These are phyloP conservation scores for Globisporangium recalcitrans DNA, from an alignment of 352 stramenopile species.

Conservation along the genomic window DNA sequence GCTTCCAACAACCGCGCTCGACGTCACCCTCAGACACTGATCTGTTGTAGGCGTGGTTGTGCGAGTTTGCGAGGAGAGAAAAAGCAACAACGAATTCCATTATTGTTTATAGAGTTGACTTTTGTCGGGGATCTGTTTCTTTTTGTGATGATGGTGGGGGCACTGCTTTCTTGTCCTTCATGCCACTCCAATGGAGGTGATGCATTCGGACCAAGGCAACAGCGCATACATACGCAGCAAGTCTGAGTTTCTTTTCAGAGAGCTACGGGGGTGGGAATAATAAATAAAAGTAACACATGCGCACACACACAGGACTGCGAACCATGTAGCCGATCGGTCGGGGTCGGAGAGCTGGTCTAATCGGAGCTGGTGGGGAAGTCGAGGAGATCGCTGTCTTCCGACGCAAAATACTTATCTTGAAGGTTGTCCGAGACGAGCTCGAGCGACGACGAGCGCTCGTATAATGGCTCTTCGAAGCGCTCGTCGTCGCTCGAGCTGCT, in stretches of 20 bases:
- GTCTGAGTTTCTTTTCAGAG: slow-evolving; percentile 2
- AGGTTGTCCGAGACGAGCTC: slow-evolving; percentile 74
- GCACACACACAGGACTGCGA: slow-evolving; percentile 10
- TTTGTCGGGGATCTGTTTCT: slow-evolving; percentile 1
- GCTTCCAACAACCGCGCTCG: neutral
- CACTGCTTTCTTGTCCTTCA: neutral
- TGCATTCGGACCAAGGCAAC: neutral
- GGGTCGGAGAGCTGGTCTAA: neutral
- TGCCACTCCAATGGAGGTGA: neutral
- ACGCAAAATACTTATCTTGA: slow-evolving; percentile 62
- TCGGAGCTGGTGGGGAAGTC: slow-evolving; percentile 39
- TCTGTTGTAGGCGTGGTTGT: no score
- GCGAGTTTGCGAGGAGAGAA: neutral
- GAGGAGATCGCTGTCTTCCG: slow-evolving; percentile 62
- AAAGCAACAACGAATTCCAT: slow-evolving; percentile 13
- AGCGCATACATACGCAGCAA: slow-evolving; percentile 18
- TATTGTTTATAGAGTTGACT: slow-evolving; percentile 13
- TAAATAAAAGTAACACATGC: slow-evolving; percentile 27
- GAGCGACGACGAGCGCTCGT: slow-evolving; percentile 36
- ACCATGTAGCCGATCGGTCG: slow-evolving; percentile 7
- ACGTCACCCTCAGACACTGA: no score
- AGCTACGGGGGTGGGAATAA: slow-evolving; percentile 17
- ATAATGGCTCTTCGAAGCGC: slow-evolving; percentile 20
- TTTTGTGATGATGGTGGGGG: neutral
- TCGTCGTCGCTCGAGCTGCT: slow-evolving; percentile 20